A percentile compares a stretch with the other conserved stretches of the same genome.
Conservation (phyloP, 108 stramenopile genomes). For the Cyclotella baltica region DNA sequence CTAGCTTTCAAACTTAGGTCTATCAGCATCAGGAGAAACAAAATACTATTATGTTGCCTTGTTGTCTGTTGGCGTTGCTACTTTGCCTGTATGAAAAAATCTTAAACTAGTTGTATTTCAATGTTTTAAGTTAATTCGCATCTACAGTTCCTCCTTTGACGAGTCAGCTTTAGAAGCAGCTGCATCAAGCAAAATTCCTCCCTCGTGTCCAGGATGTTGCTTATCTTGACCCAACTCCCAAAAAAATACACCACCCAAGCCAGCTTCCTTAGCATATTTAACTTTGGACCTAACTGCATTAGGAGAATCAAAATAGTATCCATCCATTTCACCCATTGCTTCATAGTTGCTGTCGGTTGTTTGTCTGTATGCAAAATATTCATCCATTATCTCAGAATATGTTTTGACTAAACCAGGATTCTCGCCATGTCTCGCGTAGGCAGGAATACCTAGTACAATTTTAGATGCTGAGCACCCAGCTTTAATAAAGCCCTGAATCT, state of each 20-base stretch:
- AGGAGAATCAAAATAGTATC: conserved; percentile 66
- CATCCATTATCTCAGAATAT: conserved; percentile 71
- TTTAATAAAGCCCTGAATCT: conserved; percentile 22
- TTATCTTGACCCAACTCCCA: conserved; percentile 88
- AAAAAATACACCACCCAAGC: conserved; percentile 69
- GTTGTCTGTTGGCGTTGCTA: too few relatives aligned
- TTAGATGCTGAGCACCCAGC: conserved; percentile 51
- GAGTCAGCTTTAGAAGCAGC: conserved; percentile 1
- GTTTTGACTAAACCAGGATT: conserved; percentile 62
- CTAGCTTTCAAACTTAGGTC: too few relatives aligned
- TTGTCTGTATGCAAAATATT: conserved; percentile 25
- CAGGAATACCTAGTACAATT: conserved; percentile 76
- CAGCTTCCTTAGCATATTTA: conserved; percentile 38
- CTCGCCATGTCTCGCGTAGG: conserved; percentile 62
- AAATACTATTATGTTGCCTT: too few relatives aligned
- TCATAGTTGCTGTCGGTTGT: conserved; percentile 5
- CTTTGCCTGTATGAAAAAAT: not conserved
- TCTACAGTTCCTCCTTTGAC: conserved; percentile 9
- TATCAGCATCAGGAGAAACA: too few relatives aligned
- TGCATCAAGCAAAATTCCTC: conserved; percentile 54
- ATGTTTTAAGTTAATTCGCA: not conserved
- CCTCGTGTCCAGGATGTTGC: conserved; percentile 33
- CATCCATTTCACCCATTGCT: conserved; percentile 33
- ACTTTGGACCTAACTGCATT: conserved; percentile 57
- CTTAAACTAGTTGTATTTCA: not conserved